Percentiles rank a stretch among this genome's conserved stretches.
These are phyloP conservation scores for Pythium folliculosum DNA, from an alignment of 352 stramenopile species.

Conservation along the genomic window DNA sequence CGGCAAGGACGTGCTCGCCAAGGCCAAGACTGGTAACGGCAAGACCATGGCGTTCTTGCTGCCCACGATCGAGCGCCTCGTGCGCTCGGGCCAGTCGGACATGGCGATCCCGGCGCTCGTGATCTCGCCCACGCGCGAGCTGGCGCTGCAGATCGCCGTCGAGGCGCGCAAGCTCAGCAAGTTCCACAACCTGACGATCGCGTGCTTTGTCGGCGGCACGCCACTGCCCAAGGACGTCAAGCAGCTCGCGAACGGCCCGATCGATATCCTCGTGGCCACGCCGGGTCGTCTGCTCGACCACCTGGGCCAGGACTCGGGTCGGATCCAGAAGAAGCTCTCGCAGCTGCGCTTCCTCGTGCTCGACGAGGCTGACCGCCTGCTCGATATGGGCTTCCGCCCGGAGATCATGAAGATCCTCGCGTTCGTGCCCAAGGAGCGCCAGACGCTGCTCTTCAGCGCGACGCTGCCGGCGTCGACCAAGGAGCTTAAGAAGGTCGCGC, in stretches of 20 bases:
- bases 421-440: conserved; percentile 61
- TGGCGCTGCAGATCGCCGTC: conserved; percentile 90
- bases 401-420: conserved; percentile 91
- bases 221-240: conserved; percentile 78
- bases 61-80: conserved; percentile 57
- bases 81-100: conserved; percentile 58
- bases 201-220: conserved; percentile 87
- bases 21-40: conserved; percentile 76
- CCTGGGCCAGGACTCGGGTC: conserved; percentile 90
- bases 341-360: conserved; percentile 77
- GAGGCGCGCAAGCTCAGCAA: conserved; percentile 87
- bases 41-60: conserved; percentile 87
- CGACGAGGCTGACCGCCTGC: conserved; percentile 96
- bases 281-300: conserved; percentile 96
- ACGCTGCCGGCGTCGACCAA: conserved; percentile 90
- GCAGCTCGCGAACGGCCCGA: conserved; percentile 35
- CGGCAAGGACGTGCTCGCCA: conserved; percentile 86
- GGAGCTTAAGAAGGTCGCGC: conserved; percentile 85
- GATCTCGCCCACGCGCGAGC: conserved; percentile 89
- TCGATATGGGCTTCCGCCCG: conserved; percentile 96
- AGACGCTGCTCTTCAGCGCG: conserved; percentile 96
- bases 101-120: conserved; percentile 70
- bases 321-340: conserved; percentile 62
- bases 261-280: conserved; percentile 96
- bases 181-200: conserved; percentile 76